Percentiles rank a stretch among this genome's conserved stretches.
Evolutionary conservation across 352 stramenopile species (phyloP).

Genomic region (Phytophthora sojae): DNA sequence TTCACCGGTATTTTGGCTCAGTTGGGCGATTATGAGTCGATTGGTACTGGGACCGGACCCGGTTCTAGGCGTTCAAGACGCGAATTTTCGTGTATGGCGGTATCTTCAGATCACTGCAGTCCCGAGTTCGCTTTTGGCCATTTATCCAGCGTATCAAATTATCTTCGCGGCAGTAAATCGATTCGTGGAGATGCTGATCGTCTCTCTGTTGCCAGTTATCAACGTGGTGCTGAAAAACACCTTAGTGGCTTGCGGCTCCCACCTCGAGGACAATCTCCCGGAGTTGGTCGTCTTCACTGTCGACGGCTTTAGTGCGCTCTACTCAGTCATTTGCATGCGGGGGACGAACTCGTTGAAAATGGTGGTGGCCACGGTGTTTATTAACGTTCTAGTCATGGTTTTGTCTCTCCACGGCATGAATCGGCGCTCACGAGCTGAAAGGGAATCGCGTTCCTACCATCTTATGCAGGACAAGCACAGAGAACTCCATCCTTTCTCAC

Average conservation of each 20-base stretch:
- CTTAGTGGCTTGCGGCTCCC: constrained; percentile 27
- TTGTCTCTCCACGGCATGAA: constrained; percentile 20
- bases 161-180: constrained; percentile 1
- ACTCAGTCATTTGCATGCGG: constrained; percentile 33
- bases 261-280: constrained; percentile 31
- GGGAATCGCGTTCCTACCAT: constrained; percentile 1
- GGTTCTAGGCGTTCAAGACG: constrained; percentile 2
- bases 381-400: constrained; percentile 13
- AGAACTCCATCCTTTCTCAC: constrained; percentile 16
- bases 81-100: background rate
- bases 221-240: constrained; percentile 43
- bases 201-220: constrained; percentile 31
- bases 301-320: constrained; percentile 43
- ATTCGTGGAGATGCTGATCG: background rate
- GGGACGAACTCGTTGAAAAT: constrained; percentile 26
- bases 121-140: constrained; percentile 28
- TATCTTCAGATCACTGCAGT: constrained; percentile 21
- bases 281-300: constrained; percentile 38
- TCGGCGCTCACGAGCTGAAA: constrained; percentile 9
- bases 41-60: constrained; percentile 5
- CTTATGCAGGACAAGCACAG: constrained; percentile 3
- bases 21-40: constrained; percentile 5
- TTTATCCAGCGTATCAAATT: constrained; percentile 37
- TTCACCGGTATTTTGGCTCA: constrained; percentile 21
- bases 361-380: constrained; percentile 14